These are phyloP conservation scores for Pseudopithomyces maydicus DNA, from an alignment of 2,329 filamentous ascomycete genomes.

Conservation along the genomic window DNA sequence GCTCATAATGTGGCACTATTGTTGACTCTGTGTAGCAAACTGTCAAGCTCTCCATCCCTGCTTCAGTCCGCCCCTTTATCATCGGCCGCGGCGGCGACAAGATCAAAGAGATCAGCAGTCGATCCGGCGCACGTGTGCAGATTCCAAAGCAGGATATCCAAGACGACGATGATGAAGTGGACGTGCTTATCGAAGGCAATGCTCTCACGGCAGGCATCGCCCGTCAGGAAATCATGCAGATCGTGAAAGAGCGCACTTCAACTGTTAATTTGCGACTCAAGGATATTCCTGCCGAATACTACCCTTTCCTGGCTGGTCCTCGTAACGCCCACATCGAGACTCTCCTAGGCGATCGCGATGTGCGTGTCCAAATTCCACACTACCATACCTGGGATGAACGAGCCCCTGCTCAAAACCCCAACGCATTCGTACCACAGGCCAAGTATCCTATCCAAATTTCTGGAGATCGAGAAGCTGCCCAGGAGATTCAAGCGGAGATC, in stretches of 20 bases:
- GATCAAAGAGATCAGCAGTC: constrained; percentile 87
- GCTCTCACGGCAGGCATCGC: constrained; percentile 85
- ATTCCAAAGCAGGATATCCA: constrained; percentile 84
- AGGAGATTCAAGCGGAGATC: constrained; percentile 78
- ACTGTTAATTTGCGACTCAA: constrained; percentile 82
- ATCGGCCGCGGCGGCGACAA: constrained; percentile 90
- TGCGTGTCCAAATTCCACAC: constrained; percentile 82
- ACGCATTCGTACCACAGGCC: constrained; percentile 73
- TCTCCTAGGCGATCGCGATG: constrained; percentile 73
- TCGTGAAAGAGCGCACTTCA: constrained; percentile 83
- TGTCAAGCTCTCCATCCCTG: constrained; percentile 78
- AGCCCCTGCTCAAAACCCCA: constrained; percentile 67
- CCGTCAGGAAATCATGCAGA: constrained; percentile 80
- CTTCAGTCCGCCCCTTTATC: constrained; percentile 83
- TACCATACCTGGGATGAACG: constrained; percentile 75
- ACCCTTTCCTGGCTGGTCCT: constrained; percentile 88
- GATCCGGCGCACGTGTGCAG: constrained; percentile 87
- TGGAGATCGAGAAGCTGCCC: constrained; percentile 82
- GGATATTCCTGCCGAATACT: constrained; percentile 87
- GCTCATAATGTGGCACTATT: background rate
- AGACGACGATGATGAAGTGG: constrained; percentile 75
- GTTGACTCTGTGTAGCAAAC: constrained; percentile 57
- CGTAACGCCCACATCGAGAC: constrained; percentile 70
- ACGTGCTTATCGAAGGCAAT: constrained; percentile 90
- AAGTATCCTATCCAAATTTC: constrained; percentile 83